phyloP scores from a whole-genome alignment of 176 grass and related monocot genomes.

The Melocanna baccifera region DNA sequence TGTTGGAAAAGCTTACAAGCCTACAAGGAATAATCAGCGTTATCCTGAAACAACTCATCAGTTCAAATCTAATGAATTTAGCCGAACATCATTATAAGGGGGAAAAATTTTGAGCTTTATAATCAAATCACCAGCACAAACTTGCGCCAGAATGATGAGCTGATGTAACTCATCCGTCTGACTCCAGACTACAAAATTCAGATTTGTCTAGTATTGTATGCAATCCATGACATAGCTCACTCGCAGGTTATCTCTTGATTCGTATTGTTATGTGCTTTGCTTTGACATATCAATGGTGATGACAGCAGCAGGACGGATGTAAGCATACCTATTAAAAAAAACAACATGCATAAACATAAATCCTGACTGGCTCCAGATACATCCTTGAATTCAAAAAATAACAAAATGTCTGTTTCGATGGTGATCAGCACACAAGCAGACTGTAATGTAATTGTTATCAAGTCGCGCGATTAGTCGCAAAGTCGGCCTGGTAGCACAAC shows the following conservation, averaged over 20 bases:
- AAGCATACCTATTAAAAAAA: conserved; percentile 28
- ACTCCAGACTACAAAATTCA: conserved; percentile 1
- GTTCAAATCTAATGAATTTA: conserved; percentile 11
- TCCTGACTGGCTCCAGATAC: neutral
- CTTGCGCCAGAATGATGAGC: neutral
- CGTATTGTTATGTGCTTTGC: conserved; percentile 23
- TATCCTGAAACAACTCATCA: neutral
- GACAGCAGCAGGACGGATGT: neutral
- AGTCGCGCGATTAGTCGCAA: no score
- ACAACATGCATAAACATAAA: neutral
- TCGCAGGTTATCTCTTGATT: conserved; percentile 8
- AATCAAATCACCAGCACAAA: neutral
- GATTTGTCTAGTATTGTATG: conserved; percentile 26
- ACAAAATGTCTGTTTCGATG: neutral
- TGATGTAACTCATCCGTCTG: neutral
- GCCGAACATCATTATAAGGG: neutral
- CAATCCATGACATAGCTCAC: conserved; percentile 25
- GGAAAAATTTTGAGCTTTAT: neutral
- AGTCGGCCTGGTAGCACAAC: no score
- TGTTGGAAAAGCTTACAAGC: neutral
- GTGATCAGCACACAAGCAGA: neutral
- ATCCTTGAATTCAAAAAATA: neutral
- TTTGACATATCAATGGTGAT: conserved; percentile 16
- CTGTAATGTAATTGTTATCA: neutral
- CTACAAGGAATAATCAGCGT: neutral